Conservation (phyloP, 2,329 filamentous ascomycete species). For the Bisporella sp. region DNA sequence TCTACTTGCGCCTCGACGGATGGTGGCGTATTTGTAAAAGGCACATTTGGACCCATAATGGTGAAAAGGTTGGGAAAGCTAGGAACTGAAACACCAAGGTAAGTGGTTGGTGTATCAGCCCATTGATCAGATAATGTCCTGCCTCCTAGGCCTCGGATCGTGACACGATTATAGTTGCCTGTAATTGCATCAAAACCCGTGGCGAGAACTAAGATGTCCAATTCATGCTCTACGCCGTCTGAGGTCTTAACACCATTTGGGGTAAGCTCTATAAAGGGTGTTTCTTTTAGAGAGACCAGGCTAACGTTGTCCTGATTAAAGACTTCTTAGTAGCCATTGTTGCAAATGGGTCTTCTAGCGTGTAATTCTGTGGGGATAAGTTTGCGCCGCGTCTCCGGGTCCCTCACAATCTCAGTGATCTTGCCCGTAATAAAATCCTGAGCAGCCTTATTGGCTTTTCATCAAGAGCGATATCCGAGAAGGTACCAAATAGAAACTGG, state of each 20-base stretch:
- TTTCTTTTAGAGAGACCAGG: slow-evolving; percentile 22
- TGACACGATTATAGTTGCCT: slow-evolving; percentile 26
- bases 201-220: slow-evolving; percentile 26
- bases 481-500: too few species aligned
- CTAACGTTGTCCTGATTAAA: slow-evolving; percentile 25
- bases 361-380: slow-evolving; percentile 19
- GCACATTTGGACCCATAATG: slow-evolving; percentile 32
- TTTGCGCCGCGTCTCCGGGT: too few species aligned
- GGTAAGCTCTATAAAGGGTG: slow-evolving; percentile 22
- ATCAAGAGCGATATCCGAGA: too few species aligned
- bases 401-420: too few species aligned
- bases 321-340: slow-evolving; percentile 21
- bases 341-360: slow-evolving; percentile 18
- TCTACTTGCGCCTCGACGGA: slow-evolving; percentile 30
- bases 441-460: too few species aligned
- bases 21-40: slow-evolving; percentile 32
- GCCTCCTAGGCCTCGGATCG: slow-evolving; percentile 24
- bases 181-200: slow-evolving; percentile 35
- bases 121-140: slow-evolving; percentile 27
- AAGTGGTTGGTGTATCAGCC: slow-evolving; percentile 27
- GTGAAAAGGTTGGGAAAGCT: slow-evolving; percentile 40
- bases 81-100: slow-evolving; percentile 31
- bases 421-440: too few species aligned
- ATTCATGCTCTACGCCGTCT: slow-evolving; percentile 19
- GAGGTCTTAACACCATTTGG: slow-evolving; percentile 20